Conservation (phyloP, 139 green algal genomes). For the Prasinococcaceae sp. region DNA sequence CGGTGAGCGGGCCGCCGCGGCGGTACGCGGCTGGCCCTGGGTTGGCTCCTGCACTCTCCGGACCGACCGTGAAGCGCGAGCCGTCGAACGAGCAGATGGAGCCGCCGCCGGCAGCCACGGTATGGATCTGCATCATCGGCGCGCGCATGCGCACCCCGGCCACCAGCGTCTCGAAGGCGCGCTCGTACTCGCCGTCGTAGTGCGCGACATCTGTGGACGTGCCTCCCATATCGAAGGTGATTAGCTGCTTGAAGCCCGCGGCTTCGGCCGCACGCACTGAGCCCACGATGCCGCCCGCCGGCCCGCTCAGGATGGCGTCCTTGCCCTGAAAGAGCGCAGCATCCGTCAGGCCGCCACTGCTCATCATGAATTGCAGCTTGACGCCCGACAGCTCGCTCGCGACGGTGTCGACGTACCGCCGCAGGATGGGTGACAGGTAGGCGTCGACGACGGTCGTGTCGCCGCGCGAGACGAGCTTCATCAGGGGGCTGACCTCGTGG, state of each 20-base stretch:
- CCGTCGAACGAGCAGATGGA: constrained; percentile 22
- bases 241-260: constrained; percentile 43
- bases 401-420: constrained; percentile 34
- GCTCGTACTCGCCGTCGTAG: constrained; percentile 44
- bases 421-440: constrained; percentile 48
- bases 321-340: constrained; percentile 12
- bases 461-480: constrained; percentile 88
- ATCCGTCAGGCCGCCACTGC: constrained; percentile 4
- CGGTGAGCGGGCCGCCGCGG: constrained; percentile 71
- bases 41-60: constrained; percentile 83
- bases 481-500: constrained; percentile 79
- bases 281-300: constrained; percentile 51
- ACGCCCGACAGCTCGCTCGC: neutral
- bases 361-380: constrained; percentile 17
- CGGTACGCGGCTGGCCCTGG: constrained; percentile 90
- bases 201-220: constrained; percentile 78
- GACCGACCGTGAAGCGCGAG: constrained; percentile 46
- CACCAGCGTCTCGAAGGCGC: constrained; percentile 62
- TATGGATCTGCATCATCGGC: constrained; percentile 97
- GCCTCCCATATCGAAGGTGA: constrained; percentile 97
- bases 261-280: constrained; percentile 15
- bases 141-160: constrained; percentile 68
- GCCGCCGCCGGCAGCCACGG: constrained; percentile 85
- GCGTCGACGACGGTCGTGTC: constrained; percentile 90
- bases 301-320: constrained; percentile 80